Evolutionary conservation across 2,329 filamentous ascomycete genomes (phyloP), one percentile per base, ranked within the genome.

Genomic region (Pseudovirgaria hyperparasitica): DNA sequence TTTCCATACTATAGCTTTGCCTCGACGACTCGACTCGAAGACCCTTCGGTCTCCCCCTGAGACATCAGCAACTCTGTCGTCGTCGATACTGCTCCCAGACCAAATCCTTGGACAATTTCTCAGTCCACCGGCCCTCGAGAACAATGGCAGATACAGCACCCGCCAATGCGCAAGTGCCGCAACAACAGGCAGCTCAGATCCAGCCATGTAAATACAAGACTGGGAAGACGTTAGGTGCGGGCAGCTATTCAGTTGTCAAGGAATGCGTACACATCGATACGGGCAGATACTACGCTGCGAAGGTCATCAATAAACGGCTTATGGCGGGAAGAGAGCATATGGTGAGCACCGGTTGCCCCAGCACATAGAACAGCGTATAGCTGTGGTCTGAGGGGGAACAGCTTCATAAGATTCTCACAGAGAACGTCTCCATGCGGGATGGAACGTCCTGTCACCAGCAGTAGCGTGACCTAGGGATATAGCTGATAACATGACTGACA

Each of bases 211-310:
- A 86, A 42, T 98, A 98, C 68, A 98, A 96, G 64, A 93, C 92
- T 5, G 90, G 90, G 38, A 98, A 98, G 68, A 96, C 90, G 14
- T 65, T 98, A 30, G 90, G 90, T 37, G 86, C 90, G 18, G 90
- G 90, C 38, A 94, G 86, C 31, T 98, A 98, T 60, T 94, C 86
- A 19, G 90, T 96, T 26, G 90, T 98, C 37, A 96, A 96, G 57
- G 90, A 98, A 62, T 98, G 90, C 52, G 86, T 96, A 16, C 90
- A 98, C 54, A 96, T 96, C 47, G 87, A 96, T 44, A 96, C 90
- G 0, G 87, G 87, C 23, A 76, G 86, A 40, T 96, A 94, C 59
- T 98, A 96, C 75, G 90, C 90, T 16, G 87, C 90, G 35, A 98
- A 98, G 57, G 90, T 98, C 37, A 98, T 98, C 59, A 98, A 98